phyloP scores from a whole-genome alignment of 805 yeast genomes.

The Brettanomyces naardenensis region DNA sequence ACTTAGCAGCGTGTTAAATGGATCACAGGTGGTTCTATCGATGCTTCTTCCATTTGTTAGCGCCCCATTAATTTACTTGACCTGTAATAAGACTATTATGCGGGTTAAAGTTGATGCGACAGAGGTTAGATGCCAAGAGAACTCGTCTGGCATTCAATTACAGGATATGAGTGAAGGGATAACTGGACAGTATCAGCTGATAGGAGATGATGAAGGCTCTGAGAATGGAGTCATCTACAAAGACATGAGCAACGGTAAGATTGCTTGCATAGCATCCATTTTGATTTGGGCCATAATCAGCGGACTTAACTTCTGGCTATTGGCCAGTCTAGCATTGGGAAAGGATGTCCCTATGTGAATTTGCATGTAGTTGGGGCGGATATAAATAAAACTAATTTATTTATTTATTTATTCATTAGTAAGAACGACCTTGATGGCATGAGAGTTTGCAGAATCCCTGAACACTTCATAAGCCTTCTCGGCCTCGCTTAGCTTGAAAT shows the following conservation, averaged over 20 bases:
- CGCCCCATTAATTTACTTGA: constrained; percentile 81
- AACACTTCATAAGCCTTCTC: constrained; percentile 50
- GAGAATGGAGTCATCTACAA: constrained; percentile 20
- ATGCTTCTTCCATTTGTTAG: constrained; percentile 78
- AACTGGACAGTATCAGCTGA: neutral
- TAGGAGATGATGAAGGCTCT: constrained; percentile 4
- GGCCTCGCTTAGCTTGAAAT: constrained; percentile 43
- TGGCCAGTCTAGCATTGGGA: constrained; percentile 30
- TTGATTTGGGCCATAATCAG: constrained; percentile 66
- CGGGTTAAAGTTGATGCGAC: constrained; percentile 18
- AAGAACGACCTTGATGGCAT: constrained; percentile 38
- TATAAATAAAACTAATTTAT: neutral
- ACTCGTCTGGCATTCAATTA: constrained; percentile 1
- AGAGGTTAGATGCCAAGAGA: neutral
- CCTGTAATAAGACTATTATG: constrained; percentile 47
- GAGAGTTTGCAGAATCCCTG: constrained; percentile 37
- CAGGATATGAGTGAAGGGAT: neutral
- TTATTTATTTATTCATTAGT: neutral
- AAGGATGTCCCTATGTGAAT: constrained; percentile 22
- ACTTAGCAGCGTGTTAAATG: constrained; percentile 62
- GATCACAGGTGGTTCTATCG: constrained; percentile 76
- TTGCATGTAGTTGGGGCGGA: neutral
- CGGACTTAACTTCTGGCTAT: constrained; percentile 61
- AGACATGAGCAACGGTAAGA: constrained; percentile 65
- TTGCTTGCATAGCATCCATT: constrained; percentile 46